phyloP scores from a whole-genome alignment of 306 rosid species.

The Cajanus cajan region DNA sequence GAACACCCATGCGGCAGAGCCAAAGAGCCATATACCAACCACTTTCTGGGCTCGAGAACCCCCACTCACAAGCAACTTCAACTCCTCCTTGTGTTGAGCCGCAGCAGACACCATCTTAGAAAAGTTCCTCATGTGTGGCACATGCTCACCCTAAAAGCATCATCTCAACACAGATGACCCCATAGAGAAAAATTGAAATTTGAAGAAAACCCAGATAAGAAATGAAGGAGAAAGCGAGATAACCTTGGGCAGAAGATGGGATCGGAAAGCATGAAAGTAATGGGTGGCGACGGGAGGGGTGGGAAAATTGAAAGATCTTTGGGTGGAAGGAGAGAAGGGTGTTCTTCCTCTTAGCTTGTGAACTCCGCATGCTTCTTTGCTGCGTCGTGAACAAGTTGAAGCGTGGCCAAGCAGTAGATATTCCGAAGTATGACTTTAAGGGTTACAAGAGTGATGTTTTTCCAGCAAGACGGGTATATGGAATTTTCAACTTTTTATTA shows the following conservation, averaged over 20 bases:
- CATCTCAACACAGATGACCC: slow-evolving; percentile 15
- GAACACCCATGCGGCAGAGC: no score
- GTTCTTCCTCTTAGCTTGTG: slow-evolving; percentile 13
- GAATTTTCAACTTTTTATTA: not conserved
- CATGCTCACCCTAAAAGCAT: slow-evolving; percentile 47
- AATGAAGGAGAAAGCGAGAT: not conserved
- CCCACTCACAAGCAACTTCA: slow-evolving; percentile 68
- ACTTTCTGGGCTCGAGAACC: slow-evolving; percentile 68
- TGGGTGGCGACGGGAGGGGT: slow-evolving; percentile 28
- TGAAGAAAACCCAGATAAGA: not conserved
- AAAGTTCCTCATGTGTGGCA: slow-evolving; percentile 45
- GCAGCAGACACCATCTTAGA: slow-evolving; percentile 43
- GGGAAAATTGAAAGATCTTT: not conserved
- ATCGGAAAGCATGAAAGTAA: slow-evolving; percentile 22
- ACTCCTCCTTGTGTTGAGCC: slow-evolving; percentile 47
- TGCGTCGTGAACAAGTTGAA: slow-evolving; percentile 82
- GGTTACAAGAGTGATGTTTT: slow-evolving; percentile 74
- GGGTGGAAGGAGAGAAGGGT: not conserved
- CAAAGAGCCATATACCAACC: no score
- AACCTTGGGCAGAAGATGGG: slow-evolving; percentile 33
- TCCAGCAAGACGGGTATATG: slow-evolving; percentile 89
- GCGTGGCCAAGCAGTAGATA: slow-evolving; percentile 89
- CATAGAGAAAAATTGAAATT: not conserved
- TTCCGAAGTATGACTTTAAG: slow-evolving; percentile 94
- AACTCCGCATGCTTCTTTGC: slow-evolving; percentile 34